Conservation (phyloP, 75 land plant species). For the Sequoia sempervirens region DNA sequence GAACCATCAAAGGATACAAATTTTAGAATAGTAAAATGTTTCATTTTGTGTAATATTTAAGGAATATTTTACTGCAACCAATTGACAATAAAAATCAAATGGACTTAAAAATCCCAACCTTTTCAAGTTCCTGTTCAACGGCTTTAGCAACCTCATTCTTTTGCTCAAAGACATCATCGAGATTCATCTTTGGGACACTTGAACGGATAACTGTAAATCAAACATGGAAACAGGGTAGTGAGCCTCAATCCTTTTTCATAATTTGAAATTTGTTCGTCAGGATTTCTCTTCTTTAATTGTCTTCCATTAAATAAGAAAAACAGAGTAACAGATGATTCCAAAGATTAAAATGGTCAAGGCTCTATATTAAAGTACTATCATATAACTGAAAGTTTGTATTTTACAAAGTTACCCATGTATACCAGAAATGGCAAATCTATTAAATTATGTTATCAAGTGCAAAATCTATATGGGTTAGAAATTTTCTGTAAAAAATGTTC, state of each 20-base stretch:
- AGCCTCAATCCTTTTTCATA: not conserved
- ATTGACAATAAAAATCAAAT: not conserved
- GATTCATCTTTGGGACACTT: conserved; percentile 64
- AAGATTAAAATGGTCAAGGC: not conserved
- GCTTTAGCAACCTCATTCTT: conserved; percentile 80
- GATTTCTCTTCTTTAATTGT: no score
- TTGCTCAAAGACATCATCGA: conserved; percentile 87
- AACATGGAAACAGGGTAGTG: not conserved
- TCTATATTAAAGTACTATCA: not conserved
- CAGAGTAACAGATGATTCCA: no score
- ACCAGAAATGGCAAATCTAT: not conserved
- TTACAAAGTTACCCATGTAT: not conserved
- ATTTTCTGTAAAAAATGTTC: not conserved
- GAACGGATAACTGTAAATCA: conserved; percentile 57
- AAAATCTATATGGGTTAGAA: not conserved
- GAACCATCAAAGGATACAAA: no score
- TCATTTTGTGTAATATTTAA: not conserved
- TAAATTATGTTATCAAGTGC: not conserved
- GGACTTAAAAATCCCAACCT: conserved; percentile 24
- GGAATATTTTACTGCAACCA: no score
- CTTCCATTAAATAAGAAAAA: no score
- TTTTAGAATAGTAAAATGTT: no score
- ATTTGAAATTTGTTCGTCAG: no score
- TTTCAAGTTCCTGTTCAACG: conserved; percentile 81
- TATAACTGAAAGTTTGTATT: not conserved